phyloP scores from a whole-genome alignment of 495 filamentous ascomycete genomes.

The Chaetomium cochliodes region DNA sequence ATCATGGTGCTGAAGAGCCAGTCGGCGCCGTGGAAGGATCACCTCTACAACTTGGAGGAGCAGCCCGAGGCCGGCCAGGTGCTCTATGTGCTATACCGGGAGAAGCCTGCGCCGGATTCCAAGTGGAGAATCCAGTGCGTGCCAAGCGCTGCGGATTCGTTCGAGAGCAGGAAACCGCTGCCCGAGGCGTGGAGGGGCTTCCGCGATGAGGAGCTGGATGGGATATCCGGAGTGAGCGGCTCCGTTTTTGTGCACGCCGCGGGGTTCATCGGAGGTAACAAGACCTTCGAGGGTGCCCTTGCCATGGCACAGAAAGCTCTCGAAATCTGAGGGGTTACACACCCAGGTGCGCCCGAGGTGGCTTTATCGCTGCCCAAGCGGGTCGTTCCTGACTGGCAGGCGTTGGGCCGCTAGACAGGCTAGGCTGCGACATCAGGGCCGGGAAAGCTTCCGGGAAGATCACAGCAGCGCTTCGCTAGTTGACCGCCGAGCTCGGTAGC shows the following conservation, averaged over 20 bases:
- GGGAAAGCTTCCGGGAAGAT: background rate
- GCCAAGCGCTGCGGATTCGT: conserved; percentile 73
- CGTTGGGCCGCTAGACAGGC: conserved; percentile 8
- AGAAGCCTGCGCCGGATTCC: conserved; percentile 63
- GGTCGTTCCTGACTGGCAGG: conserved; percentile 1
- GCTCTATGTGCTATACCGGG: conserved; percentile 93
- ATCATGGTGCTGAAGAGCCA: conserved; percentile 75
- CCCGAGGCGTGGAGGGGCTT: conserved; percentile 90
- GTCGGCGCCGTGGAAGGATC: conserved; percentile 90
- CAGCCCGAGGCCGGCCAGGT: conserved; percentile 54
- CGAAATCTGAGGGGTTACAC: conserved; percentile 22
- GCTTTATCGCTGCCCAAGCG: conserved; percentile 23
- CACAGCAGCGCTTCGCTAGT: background rate
- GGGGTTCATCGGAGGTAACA: conserved; percentile 95
- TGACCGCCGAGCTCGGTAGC: background rate
- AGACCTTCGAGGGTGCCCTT: conserved; percentile 83
- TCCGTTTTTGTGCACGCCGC: conserved; percentile 90
- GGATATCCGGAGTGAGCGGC: conserved; percentile 68
- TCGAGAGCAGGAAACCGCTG: conserved; percentile 83
- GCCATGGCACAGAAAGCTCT: conserved; percentile 78
- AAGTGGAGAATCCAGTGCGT: conserved; percentile 95
- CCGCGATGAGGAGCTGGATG: conserved; percentile 77
- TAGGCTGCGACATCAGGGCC: background rate
- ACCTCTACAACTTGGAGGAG: conserved; percentile 84
- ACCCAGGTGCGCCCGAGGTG: conserved; percentile 1